Percentiles rank a stretch among this genome's conserved stretches.
Evolutionary conservation across 2,329 filamentous ascomycete species (phyloP).

Genomic region (Ophiostoma sp.): DNA sequence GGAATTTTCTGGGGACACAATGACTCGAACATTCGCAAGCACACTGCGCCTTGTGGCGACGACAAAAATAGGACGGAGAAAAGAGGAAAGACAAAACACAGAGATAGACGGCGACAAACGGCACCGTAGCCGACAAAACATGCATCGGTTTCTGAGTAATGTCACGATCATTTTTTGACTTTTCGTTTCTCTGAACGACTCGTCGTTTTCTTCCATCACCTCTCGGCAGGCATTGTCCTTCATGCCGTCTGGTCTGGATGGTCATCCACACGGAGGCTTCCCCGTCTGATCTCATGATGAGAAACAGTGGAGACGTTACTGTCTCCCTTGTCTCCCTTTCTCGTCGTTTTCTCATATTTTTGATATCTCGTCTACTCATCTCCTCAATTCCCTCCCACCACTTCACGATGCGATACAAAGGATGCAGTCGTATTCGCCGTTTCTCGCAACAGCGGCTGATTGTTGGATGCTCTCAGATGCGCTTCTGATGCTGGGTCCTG

Average conservation of each 20-base stretch:
- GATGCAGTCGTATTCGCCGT: slow-evolving; percentile 11
- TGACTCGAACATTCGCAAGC: neutral
- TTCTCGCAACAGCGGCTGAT: neutral
- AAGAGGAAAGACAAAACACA: neutral
- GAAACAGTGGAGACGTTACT: slow-evolving; percentile 10
- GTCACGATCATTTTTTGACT: neutral
- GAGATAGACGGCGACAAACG: neutral
- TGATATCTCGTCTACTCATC: neutral
- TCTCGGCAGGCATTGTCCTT: neutral
- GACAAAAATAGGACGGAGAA: slow-evolving; percentile 13
- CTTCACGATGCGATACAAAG: neutral
- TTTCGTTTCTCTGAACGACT: neutral
- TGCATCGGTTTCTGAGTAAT: neutral
- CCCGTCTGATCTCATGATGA: slow-evolving; percentile 22
- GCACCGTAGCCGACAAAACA: neutral
- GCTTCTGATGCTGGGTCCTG: neutral
- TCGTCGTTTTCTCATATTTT: neutral
- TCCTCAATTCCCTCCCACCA: neutral
- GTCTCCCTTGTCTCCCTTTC: neutral
- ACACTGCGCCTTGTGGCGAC: slow-evolving; percentile 12
- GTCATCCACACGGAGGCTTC: slow-evolving; percentile 18
- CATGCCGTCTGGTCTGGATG: neutral
- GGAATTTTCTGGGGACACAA: neutral
- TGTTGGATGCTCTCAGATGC: neutral
- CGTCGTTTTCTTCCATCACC: neutral